Percentiles rank a stretch among this genome's conserved stretches.
These are phyloP conservation scores for Anthracocystis panici-leucophaei DNA, from an alignment of 1,284 basidiomycete species.

Conservation along the genomic window DNA sequence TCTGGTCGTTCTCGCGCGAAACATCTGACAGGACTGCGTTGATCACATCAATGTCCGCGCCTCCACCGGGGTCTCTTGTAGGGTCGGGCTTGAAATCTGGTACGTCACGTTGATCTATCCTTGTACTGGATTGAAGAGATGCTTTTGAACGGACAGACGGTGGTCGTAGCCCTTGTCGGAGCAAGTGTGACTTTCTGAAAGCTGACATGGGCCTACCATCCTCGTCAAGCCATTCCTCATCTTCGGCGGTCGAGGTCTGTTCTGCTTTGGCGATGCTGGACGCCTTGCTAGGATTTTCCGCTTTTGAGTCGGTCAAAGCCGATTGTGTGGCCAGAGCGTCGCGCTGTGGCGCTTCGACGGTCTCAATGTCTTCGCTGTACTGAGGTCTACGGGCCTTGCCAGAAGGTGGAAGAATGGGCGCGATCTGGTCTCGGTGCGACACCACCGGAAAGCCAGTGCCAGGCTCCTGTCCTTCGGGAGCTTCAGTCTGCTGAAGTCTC, in stretches of 20 bases:
- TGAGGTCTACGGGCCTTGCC: constrained; percentile 4
- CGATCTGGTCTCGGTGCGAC: constrained; percentile 32
- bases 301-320: constrained; percentile 6
- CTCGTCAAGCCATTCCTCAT: constrained; percentile 56
- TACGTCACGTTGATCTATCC: background rate
- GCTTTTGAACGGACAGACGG: constrained; percentile 28
- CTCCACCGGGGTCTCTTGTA: constrained; percentile 61
- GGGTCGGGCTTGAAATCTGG: constrained; percentile 43
- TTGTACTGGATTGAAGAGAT: background rate
- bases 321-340: constrained; percentile 25
- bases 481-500: constrained; percentile 12
- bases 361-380: constrained; percentile 38
- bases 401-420: constrained; percentile 33
- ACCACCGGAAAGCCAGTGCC: constrained; percentile 48
- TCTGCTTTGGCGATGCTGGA: background rate
- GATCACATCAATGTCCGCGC: constrained; percentile 57
- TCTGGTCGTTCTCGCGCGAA: constrained; percentile 57
- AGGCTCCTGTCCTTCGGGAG: constrained; percentile 26
- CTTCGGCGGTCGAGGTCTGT: constrained; percentile 13
- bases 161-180: constrained; percentile 40
- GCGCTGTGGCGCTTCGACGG: constrained; percentile 31
- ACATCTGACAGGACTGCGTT: constrained; percentile 47
- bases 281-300: background rate
- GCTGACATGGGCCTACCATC: constrained; percentile 62
- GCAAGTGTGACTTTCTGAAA: constrained; percentile 60